Evolutionary conservation across 306 rosid genomes (phyloP), one percentile per base, ranked within the genome.

Genomic region (Glycyrrhiza uralensis): DNA sequence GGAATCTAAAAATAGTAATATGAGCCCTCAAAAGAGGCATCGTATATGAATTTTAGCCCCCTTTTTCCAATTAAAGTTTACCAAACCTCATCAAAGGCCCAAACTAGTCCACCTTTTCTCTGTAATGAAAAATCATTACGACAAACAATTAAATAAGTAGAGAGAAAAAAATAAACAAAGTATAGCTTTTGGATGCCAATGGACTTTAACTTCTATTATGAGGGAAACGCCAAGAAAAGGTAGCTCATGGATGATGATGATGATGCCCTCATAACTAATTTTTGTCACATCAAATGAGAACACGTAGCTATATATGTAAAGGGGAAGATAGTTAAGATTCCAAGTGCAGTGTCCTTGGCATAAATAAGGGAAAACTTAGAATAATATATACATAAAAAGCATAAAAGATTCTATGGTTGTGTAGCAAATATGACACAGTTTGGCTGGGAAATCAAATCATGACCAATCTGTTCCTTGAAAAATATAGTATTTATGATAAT

Each of bases 321-420:
- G 79, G 77, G 54, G 18, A 66, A 66, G 81, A 66, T 49, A 75
- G 76, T 47, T 65, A 49, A 79, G 84, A 83, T 76, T 83, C 84
- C 75, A 39, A 83, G 72, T 66, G 84, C 44, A 30, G 54, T 33
- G 79, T 70, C 52, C 64, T 46, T 30, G 10, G 20, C 57, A 69
- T 9, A 35, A 42, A 66, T 42, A 33, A 63, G 30, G 69, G 29
- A 13, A 28, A 60, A 23, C 39, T 74, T 51, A 44, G 24, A 6
- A 7, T 19, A 7, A n/a, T 45, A 19, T 2, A 17, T 10, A 18
- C 15, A 33, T 9, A 38, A 77, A 39, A 78, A 32, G 36, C n/a
- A 61, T 29, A 45, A 42, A 56, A 28, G 56, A 14, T 42, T 44
- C 2, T 54, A 12, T 72, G 64, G 28, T 54, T 9, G 20, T 47